These are phyloP conservation scores for Termitomyces sp. DNA, from an alignment of 768 basidiomycete genomes.

Conservation along the genomic window DNA sequence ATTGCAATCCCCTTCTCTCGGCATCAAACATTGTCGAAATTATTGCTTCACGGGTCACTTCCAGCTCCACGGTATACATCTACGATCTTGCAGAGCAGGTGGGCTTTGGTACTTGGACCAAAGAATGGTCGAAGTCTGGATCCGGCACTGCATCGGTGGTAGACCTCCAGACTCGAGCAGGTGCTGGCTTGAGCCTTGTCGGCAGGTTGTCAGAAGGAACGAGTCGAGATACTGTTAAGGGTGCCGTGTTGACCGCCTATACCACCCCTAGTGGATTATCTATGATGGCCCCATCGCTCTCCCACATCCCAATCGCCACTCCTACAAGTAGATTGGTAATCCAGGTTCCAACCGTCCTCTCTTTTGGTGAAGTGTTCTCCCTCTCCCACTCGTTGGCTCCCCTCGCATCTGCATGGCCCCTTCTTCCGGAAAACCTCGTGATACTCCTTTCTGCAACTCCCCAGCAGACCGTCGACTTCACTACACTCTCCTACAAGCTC, in stretches of 20 bases:
- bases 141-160: slow-evolving; percentile 48
- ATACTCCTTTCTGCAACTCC: slow-evolving; percentile 82
- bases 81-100: slow-evolving; percentile 81
- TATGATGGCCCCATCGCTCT: slow-evolving; percentile 75
- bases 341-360: slow-evolving; percentile 74
- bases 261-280: slow-evolving; percentile 82
- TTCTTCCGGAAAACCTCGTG: slow-evolving; percentile 60
- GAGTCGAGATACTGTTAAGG: slow-evolving; percentile 56
- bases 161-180: slow-evolving; percentile 74
- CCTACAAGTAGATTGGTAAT: slow-evolving; percentile 66
- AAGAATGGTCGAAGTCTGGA: slow-evolving; percentile 48
- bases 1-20: slow-evolving; percentile 37
- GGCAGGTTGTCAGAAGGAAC: slow-evolving; percentile 79
- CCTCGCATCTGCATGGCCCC: slow-evolving; percentile 50
- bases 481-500: slow-evolving; percentile 69
- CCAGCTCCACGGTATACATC: slow-evolving; percentile 67
- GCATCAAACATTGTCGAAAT: slow-evolving; percentile 67
- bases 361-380: slow-evolving; percentile 57
- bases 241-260: slow-evolving; percentile 67
- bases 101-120: slow-evolving; percentile 75
- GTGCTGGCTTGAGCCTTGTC: slow-evolving; percentile 76
- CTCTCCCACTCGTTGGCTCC: slow-evolving; percentile 76
- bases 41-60: slow-evolving; percentile 47
- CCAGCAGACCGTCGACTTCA: slow-evolving; percentile 75
- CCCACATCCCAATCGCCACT: slow-evolving; percentile 60